These are phyloP conservation scores for Leonotis leonurus DNA, from an alignment of 257 asterid genomes.

Conservation along the genomic window DNA sequence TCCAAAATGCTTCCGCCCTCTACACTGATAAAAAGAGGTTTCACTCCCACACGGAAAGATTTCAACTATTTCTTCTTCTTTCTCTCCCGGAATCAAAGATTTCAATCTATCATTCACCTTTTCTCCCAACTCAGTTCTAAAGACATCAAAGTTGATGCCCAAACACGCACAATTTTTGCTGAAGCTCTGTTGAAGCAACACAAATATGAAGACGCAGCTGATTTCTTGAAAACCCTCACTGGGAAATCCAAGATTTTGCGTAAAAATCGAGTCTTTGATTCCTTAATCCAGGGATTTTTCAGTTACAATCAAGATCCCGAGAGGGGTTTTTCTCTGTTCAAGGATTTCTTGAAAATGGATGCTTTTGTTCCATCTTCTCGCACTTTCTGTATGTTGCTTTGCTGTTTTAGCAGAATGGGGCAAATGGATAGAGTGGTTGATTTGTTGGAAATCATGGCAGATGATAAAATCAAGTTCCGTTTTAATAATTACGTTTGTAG, in stretches of 20 bases:
- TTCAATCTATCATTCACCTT: slow-evolving; percentile 36
- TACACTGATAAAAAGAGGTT: slow-evolving; percentile 51
- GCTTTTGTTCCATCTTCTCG: slow-evolving; percentile 55
- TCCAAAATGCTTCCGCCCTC: slow-evolving; percentile 33
- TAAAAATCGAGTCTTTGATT: slow-evolving; percentile 42
- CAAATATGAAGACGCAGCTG: slow-evolving; percentile 46
- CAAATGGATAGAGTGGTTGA: slow-evolving; percentile 56
- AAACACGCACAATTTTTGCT: slow-evolving; percentile 31
- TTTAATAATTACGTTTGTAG: slow-evolving; percentile 64
- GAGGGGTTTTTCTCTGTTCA: slow-evolving; percentile 38
- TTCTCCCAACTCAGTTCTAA: slow-evolving; percentile 50
- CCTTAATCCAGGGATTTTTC: slow-evolving; percentile 51
- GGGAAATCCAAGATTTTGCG: slow-evolving; percentile 24
- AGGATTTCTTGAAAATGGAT: slow-evolving; percentile 27
- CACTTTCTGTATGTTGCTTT: slow-evolving; percentile 45
- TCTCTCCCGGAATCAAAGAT: slow-evolving; percentile 38
- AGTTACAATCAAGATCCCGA: slow-evolving; percentile 42
- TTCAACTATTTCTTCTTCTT: slow-evolving; percentile 47
- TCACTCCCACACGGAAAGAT: slow-evolving; percentile 47
- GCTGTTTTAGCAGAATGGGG: slow-evolving; percentile 43
- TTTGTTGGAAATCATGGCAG: slow-evolving; percentile 51
- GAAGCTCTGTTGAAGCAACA: slow-evolving; percentile 46
- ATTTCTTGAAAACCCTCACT: slow-evolving; percentile 30
- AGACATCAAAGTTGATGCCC: slow-evolving; percentile 31
- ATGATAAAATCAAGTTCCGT: slow-evolving; percentile 44